Percentiles rank a stretch among this genome's conserved stretches.
phyloP scores from a whole-genome alignment of 129 eudicot genomes.

The Lonicera japonica region DNA sequence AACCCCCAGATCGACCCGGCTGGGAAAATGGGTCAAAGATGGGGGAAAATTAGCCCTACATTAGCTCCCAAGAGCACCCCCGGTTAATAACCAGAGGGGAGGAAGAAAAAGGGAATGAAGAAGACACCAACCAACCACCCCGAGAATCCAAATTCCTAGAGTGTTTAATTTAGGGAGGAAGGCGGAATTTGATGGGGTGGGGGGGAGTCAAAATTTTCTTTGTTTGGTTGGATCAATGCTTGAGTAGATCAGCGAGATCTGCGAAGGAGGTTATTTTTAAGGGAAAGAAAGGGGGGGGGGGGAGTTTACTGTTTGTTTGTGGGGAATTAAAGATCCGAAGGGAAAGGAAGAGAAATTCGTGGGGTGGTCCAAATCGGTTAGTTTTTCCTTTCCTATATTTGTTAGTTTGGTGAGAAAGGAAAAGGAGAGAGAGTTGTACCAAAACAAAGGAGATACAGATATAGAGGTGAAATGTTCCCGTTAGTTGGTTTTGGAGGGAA shows the following conservation, averaged over 20 bases:
- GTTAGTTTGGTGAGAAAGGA: neutral
- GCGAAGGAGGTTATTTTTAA: constrained; percentile 23
- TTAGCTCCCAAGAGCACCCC: constrained; percentile 1
- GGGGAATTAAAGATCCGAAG: neutral
- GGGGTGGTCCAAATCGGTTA: constrained; percentile 20
- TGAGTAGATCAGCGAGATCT: constrained; percentile 22
- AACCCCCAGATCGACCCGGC: constrained; percentile 47
- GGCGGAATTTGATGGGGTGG: neutral
- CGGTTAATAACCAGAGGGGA: neutral
- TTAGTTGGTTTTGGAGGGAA: constrained; percentile 1
- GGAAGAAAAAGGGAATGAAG: constrained; percentile 8
- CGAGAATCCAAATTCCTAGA: no score
- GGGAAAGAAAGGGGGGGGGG: no score
- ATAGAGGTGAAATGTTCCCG: neutral
- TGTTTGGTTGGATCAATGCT: constrained; percentile 7
- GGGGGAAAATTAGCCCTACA: constrained; percentile 2
- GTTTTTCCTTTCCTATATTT: no score
- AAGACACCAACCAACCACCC: constrained; percentile 6
- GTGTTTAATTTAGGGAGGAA: constrained; percentile 14
- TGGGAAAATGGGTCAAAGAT: constrained; percentile 31
- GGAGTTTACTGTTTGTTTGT: neutral
- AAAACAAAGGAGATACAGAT: neutral
- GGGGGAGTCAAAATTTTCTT: constrained; percentile 9
- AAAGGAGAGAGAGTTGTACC: no score
- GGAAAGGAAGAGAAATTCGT: constrained; percentile 16